Base-by-base conservation (phyloP, 2,329 filamentous ascomycete genomes). In the Phaeophleospora eucalypticola region DNA sequence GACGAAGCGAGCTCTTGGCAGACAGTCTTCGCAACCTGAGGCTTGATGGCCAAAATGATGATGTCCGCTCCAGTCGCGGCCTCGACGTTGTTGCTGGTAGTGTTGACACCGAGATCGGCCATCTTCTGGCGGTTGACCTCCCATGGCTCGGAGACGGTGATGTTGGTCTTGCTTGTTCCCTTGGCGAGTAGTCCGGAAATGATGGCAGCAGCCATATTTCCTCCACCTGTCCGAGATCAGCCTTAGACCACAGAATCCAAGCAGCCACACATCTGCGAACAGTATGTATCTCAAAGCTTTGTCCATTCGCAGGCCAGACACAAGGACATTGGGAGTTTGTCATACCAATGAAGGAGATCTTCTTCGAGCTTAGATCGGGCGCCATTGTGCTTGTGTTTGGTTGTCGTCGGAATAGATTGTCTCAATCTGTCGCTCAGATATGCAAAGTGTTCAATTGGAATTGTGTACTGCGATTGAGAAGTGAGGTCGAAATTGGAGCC, bases 171-270 rank as follows among this genome's bases (percentile, higher is more conserved):
- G 21, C 45, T 37, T 35, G 59, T 53, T 36, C 46, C 44, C 36
- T 55, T 57, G 17, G 52, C 48, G 27, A 58, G 43, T 2, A 61
- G 52, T 33, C 58, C 58, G 21, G 52, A 55, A 33, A 61, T 60
- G 44, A 61, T 61, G 47, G 58, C 58, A 16, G 53, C 52, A 38
- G 52, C 58, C 58, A 61, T 61, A 45, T 61, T 61, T 45, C 58
- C 58, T 41, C 58, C 58, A 45, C 58, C 58, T 58, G 45, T 10
- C 18, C 1, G 8, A 16, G 12, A 33, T 49, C 29, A 52, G 47
- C 34, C 14, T 33, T 12, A 41, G 12, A 16, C n/a, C n/a, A n/a
- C n/a, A n/a, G n/a, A n/a, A n/a, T n/a, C n/a, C n/a, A n/a, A n/a
- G 10, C 21, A 10, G 15, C 3, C 27, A 19, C 14, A 35, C 17